Evolutionary conservation across 768 basidiomycete species (phyloP), one percentile per base, ranked within the genome.

Genomic region (Lactarius hatsudake): DNA sequence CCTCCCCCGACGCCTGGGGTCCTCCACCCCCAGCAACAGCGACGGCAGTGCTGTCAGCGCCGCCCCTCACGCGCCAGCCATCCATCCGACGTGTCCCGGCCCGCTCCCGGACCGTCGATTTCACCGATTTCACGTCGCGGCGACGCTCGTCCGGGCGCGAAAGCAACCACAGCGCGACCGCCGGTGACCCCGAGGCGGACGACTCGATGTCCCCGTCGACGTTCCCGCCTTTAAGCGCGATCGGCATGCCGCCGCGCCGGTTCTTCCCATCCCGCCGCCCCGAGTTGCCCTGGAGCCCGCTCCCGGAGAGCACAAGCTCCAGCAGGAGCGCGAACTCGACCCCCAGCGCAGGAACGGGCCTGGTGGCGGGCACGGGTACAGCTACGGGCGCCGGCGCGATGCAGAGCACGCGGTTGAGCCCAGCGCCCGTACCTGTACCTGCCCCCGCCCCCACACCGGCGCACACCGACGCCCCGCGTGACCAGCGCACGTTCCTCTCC

Each of bases 111-210:
- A 80, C 84, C 17, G 80, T 84, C 17, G 89, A 91, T 69, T 91
- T 92, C 74, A 86, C 82, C 72, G 90, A 91, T 32, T 91, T 88
- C 69, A 87, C 89, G 0, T 75, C 83, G 28, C 86, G 85, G 15
- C 85, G 90, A 36, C 84, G 90, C 61, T 84, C 83, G 20, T 77
- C 79, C 5, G 83, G 75, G 0, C 76, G 81, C 2, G 77, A 76
- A 53, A 64, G 74, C 43, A 62, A 72, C n/a, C 62, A 66, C 26
- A 23, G 40, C 64, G 5, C 30, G n/a, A 23, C 54, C 53, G 28
- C 67, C 43, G n/a, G 61, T 51, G 30, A 38, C 55, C 26, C 57
- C 10, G 72, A 72, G 36, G 65, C 64, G n/a, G 69, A 63, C 9
- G 59, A 69, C 8, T 61, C 63, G 17, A 18, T 15, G 13, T 20